Evolutionary conservation across 23 red algal genomes (phyloP).

Genomic region (Gracilaria caudata): DNA sequence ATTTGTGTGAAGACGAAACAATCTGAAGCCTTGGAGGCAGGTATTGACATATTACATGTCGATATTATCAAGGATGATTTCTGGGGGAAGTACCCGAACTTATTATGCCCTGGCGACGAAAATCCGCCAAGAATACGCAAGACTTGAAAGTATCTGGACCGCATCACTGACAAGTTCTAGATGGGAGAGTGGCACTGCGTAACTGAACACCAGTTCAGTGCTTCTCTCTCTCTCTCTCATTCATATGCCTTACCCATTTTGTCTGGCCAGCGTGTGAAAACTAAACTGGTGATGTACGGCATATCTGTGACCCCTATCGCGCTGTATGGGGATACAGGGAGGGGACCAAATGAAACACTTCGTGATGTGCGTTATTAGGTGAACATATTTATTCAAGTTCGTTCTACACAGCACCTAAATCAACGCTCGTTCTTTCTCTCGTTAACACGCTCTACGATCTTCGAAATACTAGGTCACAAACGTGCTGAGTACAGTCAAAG

Average conservation of each 20-base stretch:
- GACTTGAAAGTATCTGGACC: no score
- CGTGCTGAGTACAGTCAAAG: constrained; percentile 6
- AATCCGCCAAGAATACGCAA: constrained; percentile 51
- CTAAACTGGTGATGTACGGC: neutral
- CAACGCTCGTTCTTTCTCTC: neutral
- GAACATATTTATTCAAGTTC: constrained; percentile 7
- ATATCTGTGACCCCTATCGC: neutral
- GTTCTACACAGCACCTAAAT: neutral
- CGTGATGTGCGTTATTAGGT: neutral
- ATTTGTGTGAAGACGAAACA: neutral
- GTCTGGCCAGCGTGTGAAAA: neutral
- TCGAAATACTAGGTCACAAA: constrained; percentile 20
- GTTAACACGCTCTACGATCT: constrained; percentile 3
- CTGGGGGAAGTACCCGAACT: constrained; percentile 59
- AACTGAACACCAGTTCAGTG: neutral
- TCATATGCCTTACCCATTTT: neutral
- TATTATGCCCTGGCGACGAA: constrained; percentile 45
- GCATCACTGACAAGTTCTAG: no score
- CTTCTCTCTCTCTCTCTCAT: neutral
- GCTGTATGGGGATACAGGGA: neutral
- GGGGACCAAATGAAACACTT: neutral
- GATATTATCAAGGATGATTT: constrained; percentile 82
- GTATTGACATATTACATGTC: constrained; percentile 48
- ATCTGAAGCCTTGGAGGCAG: neutral
- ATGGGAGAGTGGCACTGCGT: neutral